Base-by-base conservation (phyloP, 2,329 filamentous ascomycete species). In the Nemania sp. region DNA sequence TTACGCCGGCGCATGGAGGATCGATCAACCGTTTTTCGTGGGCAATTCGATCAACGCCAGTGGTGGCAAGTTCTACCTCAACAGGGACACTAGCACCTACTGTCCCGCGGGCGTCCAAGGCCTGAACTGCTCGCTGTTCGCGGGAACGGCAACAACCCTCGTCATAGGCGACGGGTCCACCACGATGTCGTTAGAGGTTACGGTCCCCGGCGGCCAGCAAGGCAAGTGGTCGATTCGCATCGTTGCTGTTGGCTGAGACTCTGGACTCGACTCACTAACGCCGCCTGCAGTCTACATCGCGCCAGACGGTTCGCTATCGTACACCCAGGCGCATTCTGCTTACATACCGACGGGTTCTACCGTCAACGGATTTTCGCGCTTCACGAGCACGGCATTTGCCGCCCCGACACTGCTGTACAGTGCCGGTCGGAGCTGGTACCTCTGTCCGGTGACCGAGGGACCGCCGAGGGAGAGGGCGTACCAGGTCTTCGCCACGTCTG, bases 151-250 rank as follows among this genome's bases (percentile, higher is more conserved):
- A 20, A 70, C 68, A 12, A 61, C 60, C 10, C 60, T 70, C 11
- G 42, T n/a, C 1, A 63, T 63, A 21, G 62, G 64, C 20, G 58
- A 65, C 5, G 39, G 49, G 21, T 61, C 59, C 2, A 49, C 57
- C 39, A 55, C 48, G 15, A 10, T 69, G 43, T 62, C 48, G 17
- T 25, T 70, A 20, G 43, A 53, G 1, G 67, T 66, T 7, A 50
- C 34, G 9, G 68, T 69, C 15, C 68, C 68, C 7, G 67, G 68
- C 2, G 68, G 67, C 2, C 68, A 70, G 40, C 67, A 66, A 64
- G 66, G 68, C 55, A 57, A 57, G 64, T 17, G 25, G 5, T 15
- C 21, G 1, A 32, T 54, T 6, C 5, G 10, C 9, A 13, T 18
- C 2, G 20, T 29, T 37, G 13, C n/a, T 18, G 21, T 18, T 21